Conservation (phyloP, 2,329 filamentous ascomycete species). For the Phyllosticta ampelicida region DNA sequence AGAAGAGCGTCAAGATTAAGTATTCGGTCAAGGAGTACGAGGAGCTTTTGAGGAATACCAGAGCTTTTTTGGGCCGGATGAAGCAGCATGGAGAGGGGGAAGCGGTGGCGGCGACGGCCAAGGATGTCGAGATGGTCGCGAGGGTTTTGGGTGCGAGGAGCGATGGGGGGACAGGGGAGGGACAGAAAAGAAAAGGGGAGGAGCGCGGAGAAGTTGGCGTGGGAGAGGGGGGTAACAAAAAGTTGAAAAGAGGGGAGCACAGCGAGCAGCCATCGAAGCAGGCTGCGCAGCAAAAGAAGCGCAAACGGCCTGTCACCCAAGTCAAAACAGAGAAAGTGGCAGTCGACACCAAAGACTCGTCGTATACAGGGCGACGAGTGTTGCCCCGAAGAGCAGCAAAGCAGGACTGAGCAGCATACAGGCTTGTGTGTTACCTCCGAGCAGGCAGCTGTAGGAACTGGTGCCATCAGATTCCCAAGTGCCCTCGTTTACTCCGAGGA, state of each 20-base stretch:
- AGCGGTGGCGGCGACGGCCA: slow-evolving; percentile 43
- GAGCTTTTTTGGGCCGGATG: slow-evolving; percentile 46
- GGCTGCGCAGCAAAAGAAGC: slow-evolving; percentile 1
- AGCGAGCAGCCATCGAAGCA: neutral
- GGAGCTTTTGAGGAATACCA: slow-evolving; percentile 35
- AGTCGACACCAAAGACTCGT: neutral
- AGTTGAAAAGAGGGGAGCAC: neutral
- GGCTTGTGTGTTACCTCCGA: too few relatives aligned
- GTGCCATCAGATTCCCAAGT: too few relatives aligned
- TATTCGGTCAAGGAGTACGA: slow-evolving; percentile 62
- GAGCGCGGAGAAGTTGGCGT: neutral
- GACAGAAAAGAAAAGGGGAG: neutral
- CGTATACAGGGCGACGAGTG: neutral
- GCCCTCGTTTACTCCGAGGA: too few relatives aligned
- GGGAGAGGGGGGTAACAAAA: neutral
- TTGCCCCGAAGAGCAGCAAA: neutral
- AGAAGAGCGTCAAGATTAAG: slow-evolving; percentile 47
- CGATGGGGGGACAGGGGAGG: neutral
- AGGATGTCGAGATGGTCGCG: slow-evolving; percentile 59
- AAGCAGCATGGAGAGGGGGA: slow-evolving; percentile 62
- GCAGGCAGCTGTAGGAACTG: too few relatives aligned
- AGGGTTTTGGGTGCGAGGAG: slow-evolving; percentile 52
- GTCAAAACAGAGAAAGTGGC: neutral
- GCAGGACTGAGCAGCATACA: too few relatives aligned
- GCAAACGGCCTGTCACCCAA: neutral